Conservation (phyloP, 148 eudicot species). For the Vaccinium corymbosum region DNA sequence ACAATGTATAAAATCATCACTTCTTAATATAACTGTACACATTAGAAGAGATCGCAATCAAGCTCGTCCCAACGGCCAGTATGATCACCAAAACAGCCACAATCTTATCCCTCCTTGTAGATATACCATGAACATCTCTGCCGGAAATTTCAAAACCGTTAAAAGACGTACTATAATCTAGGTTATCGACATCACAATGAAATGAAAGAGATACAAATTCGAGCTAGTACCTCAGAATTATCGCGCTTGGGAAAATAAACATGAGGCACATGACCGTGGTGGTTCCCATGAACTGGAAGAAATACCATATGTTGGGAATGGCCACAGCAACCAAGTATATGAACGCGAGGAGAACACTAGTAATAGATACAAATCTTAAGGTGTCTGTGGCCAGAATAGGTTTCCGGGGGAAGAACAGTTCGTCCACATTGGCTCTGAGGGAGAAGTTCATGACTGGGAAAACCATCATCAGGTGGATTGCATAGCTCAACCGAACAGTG, state of each 20-base stretch:
- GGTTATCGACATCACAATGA: neutral
- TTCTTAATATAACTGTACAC: slow-evolving; percentile 30
- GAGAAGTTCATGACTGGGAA: slow-evolving; percentile 79
- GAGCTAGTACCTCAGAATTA: slow-evolving; percentile 61
- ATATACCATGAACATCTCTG: slow-evolving; percentile 74
- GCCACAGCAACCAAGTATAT: slow-evolving; percentile 58
- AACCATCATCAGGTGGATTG: slow-evolving; percentile 81
- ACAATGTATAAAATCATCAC: neutral
- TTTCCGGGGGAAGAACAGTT: slow-evolving; percentile 55
- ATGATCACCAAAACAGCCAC: slow-evolving; percentile 48
- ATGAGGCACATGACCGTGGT: slow-evolving; percentile 78
- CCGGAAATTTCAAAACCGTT: neutral
- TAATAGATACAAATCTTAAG: slow-evolving; percentile 54
- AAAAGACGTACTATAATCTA: neutral
- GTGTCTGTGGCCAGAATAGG: slow-evolving; percentile 46
- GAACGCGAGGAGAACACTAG: slow-evolving; percentile 47
- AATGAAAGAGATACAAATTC: neutral
- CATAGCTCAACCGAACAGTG: slow-evolving; percentile 71
- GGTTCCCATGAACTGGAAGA: slow-evolving; percentile 86
- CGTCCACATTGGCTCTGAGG: slow-evolving; percentile 69
- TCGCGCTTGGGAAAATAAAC: slow-evolving; percentile 76
- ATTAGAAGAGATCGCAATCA: slow-evolving; percentile 48
- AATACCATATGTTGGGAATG: slow-evolving; percentile 89
- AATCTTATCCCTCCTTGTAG: slow-evolving; percentile 44
- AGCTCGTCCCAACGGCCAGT: slow-evolving; percentile 52